phyloP scores from a whole-genome alignment of 768 basidiomycete genomes.

The Leccinum rimulosum region DNA sequence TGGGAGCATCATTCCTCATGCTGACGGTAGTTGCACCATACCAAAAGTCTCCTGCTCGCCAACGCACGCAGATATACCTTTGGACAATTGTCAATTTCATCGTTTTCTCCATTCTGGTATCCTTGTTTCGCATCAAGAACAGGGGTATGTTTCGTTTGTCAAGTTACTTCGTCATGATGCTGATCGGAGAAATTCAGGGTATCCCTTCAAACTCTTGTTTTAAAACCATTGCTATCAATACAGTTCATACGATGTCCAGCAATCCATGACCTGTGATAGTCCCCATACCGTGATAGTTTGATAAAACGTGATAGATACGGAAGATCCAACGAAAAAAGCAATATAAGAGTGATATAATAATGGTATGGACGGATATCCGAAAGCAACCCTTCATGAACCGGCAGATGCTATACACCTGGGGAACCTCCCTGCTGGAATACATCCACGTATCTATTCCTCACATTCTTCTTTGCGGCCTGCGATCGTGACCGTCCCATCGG shows the following conservation, averaged over 20 bases:
- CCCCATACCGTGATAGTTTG: conserved; percentile 2
- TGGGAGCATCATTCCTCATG: conserved; percentile 77
- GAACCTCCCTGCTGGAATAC: conserved; percentile 66
- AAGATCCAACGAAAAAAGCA: conserved; percentile 18
- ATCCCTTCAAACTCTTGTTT: conserved; percentile 78
- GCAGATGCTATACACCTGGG: conserved; percentile 9
- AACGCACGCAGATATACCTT: conserved; percentile 84
- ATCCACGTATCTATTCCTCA: conserved; percentile 86
- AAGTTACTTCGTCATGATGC: background rate
- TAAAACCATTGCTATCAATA: conserved; percentile 30
- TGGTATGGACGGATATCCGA: conserved; percentile 11
- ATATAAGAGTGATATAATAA: conserved; percentile 18
- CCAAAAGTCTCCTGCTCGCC: conserved; percentile 66
- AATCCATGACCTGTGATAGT: conserved; percentile 2
- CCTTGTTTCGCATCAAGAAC: conserved; percentile 90
- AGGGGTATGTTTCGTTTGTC: conserved; percentile 48
- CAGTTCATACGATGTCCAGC: background rate
- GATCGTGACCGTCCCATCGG: conserved; percentile 52
- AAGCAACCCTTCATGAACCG: background rate
- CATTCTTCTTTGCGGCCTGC: conserved; percentile 65
- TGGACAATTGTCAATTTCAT: conserved; percentile 83
- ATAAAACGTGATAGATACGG: conserved; percentile 23
- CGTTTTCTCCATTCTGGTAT: conserved; percentile 83
- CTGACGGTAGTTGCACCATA: conserved; percentile 79
- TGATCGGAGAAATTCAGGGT: conserved; percentile 43